Evolutionary conservation across 345 rosid species (phyloP).

Genomic region (Populus ilicifolia): DNA sequence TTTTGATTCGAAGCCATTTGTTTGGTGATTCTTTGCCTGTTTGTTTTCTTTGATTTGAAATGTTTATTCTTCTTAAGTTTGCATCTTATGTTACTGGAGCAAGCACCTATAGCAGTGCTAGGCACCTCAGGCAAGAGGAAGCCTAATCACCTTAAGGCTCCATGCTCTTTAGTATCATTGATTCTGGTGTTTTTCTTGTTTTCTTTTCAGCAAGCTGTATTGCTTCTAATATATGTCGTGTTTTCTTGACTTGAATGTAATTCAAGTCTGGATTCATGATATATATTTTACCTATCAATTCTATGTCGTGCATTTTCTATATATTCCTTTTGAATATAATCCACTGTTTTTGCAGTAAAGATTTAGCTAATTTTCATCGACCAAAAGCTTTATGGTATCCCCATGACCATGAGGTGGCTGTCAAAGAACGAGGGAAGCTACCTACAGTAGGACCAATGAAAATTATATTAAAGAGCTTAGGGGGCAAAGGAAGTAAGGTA

Average conservation of each 20-base stretch:
- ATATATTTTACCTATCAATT: background rate
- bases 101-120: background rate
- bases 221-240: background rate
- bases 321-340: slow-evolving; percentile 2
- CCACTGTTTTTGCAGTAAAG: slow-evolving; percentile 60
- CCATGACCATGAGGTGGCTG: slow-evolving; percentile 86
- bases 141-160: background rate
- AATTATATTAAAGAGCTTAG: slow-evolving; percentile 84
- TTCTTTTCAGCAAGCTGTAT: background rate
- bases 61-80: background rate
- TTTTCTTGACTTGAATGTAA: slow-evolving; percentile 2
- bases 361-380: slow-evolving; percentile 89
- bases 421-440: slow-evolving; percentile 76
- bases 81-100: background rate
- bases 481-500: slow-evolving; percentile 94
- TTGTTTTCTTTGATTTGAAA: background rate
- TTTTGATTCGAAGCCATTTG: background rate
- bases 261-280: background rate
- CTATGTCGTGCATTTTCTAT: background rate
- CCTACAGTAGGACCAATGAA: slow-evolving; percentile 81
- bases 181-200: background rate
- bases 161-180: background rate
- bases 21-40: background rate
- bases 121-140: background rate
- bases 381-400: slow-evolving; percentile 97